Evolutionary conservation across 139 green algal genomes (phyloP).

Genomic region (Coelastrella sp.): DNA sequence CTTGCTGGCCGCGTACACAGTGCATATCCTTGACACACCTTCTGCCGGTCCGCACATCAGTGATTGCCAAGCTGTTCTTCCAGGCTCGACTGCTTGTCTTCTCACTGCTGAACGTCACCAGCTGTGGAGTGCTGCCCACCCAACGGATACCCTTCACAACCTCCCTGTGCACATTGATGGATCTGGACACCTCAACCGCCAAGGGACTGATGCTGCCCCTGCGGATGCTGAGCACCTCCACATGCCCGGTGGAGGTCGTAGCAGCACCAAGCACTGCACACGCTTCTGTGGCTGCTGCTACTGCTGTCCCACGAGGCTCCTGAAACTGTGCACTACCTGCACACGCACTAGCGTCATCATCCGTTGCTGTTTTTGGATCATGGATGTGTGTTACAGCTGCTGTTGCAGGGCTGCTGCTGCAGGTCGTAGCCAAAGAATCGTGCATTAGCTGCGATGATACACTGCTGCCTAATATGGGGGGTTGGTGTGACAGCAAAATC

Average conservation of each 20-base stretch:
- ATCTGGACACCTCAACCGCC: conserved; percentile 38
- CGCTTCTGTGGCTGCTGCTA: background rate
- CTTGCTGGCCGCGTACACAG: background rate
- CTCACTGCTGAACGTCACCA: conserved; percentile 75
- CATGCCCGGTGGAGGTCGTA: conserved; percentile 60
- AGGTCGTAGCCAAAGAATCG: background rate
- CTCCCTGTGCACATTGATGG: conserved; percentile 40
- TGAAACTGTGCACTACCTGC: background rate
- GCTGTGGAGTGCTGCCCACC: conserved; percentile 73
- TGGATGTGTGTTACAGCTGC: background rate
- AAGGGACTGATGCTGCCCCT: conserved; percentile 61
- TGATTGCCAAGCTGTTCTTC: conserved; percentile 75
- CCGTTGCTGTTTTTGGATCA: background rate
- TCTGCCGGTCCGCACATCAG: conserved; percentile 63
- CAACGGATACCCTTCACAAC: conserved; percentile 69
- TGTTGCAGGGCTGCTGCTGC: background rate
- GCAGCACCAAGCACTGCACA: conserved; percentile 62
- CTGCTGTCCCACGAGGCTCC: background rate
- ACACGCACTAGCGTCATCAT: background rate
- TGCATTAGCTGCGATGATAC: background rate
- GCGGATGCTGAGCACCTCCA: conserved; percentile 69
- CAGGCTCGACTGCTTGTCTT: conserved; percentile 35
- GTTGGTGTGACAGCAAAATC: conserved; percentile 35
- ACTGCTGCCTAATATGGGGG: background rate
- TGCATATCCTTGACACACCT: background rate